A percentile compares a stretch with the other conserved stretches of the same genome.
phyloP scores from a whole-genome alignment of 176 grass and related monocot genomes.

The Panicum miliaceum region DNA sequence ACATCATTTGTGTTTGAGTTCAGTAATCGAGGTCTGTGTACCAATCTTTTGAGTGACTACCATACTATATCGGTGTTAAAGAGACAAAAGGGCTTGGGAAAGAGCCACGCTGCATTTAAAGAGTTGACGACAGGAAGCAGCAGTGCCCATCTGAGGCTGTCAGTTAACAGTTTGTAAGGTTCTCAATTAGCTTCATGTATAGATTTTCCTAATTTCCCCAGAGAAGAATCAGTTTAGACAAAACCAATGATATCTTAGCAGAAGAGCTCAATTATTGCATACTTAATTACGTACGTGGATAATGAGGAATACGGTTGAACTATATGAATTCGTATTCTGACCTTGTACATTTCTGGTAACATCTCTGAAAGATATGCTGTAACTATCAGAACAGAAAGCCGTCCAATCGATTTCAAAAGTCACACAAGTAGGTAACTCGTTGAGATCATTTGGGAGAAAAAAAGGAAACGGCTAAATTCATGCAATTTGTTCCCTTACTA shows the following conservation, averaged over 20 bases:
- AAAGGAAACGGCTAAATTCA: not conserved
- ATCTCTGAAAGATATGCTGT: not conserved
- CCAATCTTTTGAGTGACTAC: not conserved
- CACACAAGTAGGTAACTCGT: not conserved
- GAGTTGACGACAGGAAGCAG: not conserved
- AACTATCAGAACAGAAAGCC: not conserved
- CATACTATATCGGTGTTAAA: no score
- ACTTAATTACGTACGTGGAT: not conserved
- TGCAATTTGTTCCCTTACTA: not conserved
- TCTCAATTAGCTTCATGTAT: not conserved
- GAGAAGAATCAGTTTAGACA: not conserved
- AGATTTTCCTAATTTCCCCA: not conserved
- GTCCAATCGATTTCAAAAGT: slow-evolving; percentile 1
- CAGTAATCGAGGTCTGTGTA: not conserved
- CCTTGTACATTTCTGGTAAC: not conserved
- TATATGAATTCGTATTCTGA: not conserved
- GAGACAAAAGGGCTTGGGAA: no score
- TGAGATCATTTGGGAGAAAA: not conserved
- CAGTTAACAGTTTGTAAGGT: not conserved
- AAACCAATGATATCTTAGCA: no score
- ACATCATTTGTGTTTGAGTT: not conserved
- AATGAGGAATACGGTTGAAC: not conserved
- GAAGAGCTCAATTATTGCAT: no score
- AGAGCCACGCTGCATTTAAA: no score
- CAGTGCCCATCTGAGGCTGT: not conserved